Conservation (phyloP, 2,329 filamentous ascomycete species). For the Kalmusia sp. region DNA sequence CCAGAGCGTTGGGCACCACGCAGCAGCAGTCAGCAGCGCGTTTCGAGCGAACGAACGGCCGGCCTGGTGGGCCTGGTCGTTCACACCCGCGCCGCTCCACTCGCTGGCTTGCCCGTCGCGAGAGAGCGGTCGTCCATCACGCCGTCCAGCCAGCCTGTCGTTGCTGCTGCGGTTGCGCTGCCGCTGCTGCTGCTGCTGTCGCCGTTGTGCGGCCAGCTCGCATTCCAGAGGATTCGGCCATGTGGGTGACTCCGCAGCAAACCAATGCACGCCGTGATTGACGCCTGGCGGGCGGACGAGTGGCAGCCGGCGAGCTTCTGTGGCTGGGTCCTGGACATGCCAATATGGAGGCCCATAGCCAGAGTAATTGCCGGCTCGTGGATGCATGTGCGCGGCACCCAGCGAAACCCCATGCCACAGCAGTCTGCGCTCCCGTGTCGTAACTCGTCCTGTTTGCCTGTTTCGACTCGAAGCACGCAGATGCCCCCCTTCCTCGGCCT, state of each 20-base stretch:
- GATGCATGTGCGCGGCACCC: not conserved
- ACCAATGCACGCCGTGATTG: too few relatives aligned
- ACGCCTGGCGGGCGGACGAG: not conserved
- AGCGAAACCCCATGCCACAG: not conserved
- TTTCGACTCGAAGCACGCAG: too few relatives aligned
- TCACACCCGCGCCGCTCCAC: constrained; percentile 1
- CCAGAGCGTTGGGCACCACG: constrained; percentile 2
- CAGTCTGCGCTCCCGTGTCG: not conserved
- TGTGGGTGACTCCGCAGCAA: constrained; percentile 12
- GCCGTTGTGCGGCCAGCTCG: not conserved
- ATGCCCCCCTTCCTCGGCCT: not conserved
- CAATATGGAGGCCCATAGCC: constrained; percentile 10
- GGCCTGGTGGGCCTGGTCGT: not conserved
- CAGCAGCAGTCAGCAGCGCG: not conserved
- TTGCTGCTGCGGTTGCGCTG: not conserved
- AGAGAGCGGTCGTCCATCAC: too few relatives aligned
- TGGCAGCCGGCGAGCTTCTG: not conserved
- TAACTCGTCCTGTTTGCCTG: too few relatives aligned
- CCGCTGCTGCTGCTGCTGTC: not conserved
- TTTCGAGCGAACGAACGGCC: constrained; percentile 1
- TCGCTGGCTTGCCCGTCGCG: too few relatives aligned
- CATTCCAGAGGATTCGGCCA: constrained; percentile 9
- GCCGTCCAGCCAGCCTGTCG: not conserved
- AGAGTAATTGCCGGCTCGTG: not conserved
- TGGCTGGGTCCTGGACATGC: constrained; percentile 12